Evolutionary conservation across 257 asterid species (phyloP), one percentile per base, ranked within the genome.

Genomic region (Sherardia arvensis): DNA sequence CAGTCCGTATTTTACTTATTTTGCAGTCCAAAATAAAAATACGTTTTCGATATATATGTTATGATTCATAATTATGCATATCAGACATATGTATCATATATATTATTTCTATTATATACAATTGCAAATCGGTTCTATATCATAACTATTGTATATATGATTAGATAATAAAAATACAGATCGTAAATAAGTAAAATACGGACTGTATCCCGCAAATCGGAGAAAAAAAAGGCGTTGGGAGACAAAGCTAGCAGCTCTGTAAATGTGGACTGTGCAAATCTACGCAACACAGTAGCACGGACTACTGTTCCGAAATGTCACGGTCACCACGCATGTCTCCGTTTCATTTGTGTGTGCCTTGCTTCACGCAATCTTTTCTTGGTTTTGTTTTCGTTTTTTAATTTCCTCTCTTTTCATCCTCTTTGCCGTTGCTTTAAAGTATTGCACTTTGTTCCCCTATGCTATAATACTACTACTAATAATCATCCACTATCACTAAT

Each of bases 301-400:
- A 4, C 34, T 32, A 32, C 34, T 38, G 14, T 38, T 2, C 11
- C 3, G 45, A 36, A 10, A 36, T 36, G 9, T 36, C 10, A 8
- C 45, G 17, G 51, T 20, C 11, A 10, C n/a, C n/a, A 34, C 9
- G 22, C 49, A 40, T 53, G 65, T 73, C 62, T 56, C 69, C n/a
- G n/a, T n/a, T n/a, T 12, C 40, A 15, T 38, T 38, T 38, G 47
- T 54, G 54, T 62, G 60, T 73, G 73, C 71, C 71, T 83, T 84
- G 87, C 88, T 86, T 84, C 91, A 84, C 88, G 91, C 95, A 83
- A 80, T 32, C 74, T 70, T 62, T 59, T 27, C 68, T 38, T n/a
- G 34, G 51, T 43, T 43, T 43, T 15, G 51, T 43, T 43, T 70
- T 56, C 59, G 20, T 21, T 9, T 25, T 5, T 47, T 27, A 28